A percentile compares a stretch with the other conserved stretches of the same genome.
phyloP scores from a whole-genome alignment of 179 eudicot genomes.

The Patellifolia procumbens region DNA sequence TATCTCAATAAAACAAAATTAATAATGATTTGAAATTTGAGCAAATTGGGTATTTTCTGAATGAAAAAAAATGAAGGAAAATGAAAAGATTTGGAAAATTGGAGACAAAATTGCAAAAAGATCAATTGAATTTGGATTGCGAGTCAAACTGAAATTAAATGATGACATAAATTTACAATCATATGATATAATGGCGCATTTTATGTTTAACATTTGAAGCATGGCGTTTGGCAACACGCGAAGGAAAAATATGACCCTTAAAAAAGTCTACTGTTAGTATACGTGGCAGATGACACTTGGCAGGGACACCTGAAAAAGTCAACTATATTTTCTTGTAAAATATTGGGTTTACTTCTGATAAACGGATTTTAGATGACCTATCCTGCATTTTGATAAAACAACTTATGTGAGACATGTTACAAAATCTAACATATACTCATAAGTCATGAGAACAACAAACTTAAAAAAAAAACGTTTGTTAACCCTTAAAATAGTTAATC shows the following conservation, averaged over 20 bases:
- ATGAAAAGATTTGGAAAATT: neutral
- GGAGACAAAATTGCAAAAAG: neutral
- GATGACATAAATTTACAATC: neutral
- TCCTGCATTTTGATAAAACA: too few relatives aligned
- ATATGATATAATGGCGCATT: constrained; percentile 3
- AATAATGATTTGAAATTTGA: neutral
- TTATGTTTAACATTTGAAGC: neutral
- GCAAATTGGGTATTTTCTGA: neutral
- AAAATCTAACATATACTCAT: too few relatives aligned
- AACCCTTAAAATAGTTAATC: too few relatives aligned
- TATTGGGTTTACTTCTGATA: neutral
- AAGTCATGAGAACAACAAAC: too few relatives aligned
- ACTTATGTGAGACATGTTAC: too few relatives aligned
- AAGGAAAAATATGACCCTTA: neutral
- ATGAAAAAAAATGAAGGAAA: neutral
- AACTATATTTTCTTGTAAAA: neutral
- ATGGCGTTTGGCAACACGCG: constrained; percentile 15
- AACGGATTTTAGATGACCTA: too few relatives aligned
- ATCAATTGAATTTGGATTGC: neutral
- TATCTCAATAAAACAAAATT: neutral
- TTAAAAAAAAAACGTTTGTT: too few relatives aligned
- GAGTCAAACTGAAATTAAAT: constrained; percentile 12
- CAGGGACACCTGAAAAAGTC: neutral
- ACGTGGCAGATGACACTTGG: neutral
- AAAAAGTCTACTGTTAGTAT: constrained; percentile 14